A percentile compares a stretch with the other conserved stretches of the same genome.
Conservation (phyloP, 2,329 filamentous ascomycete species). For the Pseudogymnoascus pannorum region DNA sequence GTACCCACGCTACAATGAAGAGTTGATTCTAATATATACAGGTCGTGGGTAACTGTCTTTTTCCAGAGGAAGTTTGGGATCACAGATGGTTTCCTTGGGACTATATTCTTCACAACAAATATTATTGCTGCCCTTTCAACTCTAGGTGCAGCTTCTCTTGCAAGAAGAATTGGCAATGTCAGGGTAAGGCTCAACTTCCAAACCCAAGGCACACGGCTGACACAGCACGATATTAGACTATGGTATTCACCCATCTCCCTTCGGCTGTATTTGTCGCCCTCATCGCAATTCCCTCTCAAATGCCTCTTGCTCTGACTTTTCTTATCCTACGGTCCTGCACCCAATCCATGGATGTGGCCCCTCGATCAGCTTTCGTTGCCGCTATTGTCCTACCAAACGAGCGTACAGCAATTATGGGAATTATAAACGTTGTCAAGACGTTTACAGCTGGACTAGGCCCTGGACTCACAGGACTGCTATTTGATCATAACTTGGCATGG, state of each 20-base stretch:
- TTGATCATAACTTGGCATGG: slow-evolving; percentile 49
- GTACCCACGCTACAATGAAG: slow-evolving; percentile 39
- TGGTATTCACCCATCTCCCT: slow-evolving; percentile 69
- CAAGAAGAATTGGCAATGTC: slow-evolving; percentile 53
- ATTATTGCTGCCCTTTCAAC: slow-evolving; percentile 45
- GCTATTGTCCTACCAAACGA: slow-evolving; percentile 57
- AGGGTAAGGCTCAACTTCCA: slow-evolving; percentile 41
- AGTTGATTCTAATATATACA: slow-evolving; percentile 34
- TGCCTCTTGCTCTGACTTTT: slow-evolving; percentile 50
- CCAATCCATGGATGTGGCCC: slow-evolving; percentile 64
- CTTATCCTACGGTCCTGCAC: slow-evolving; percentile 55
- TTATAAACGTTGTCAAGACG: slow-evolving; percentile 64
- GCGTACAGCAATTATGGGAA: slow-evolving; percentile 64
- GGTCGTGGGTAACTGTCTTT: slow-evolving; percentile 52
- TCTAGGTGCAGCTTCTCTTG: slow-evolving; percentile 46
- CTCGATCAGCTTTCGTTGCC: slow-evolving; percentile 61
- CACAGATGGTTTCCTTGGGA: slow-evolving; percentile 43
- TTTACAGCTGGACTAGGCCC: slow-evolving; percentile 54
- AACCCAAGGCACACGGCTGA: neutral
- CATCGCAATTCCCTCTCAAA: slow-evolving; percentile 48
- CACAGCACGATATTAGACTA: slow-evolving; percentile 43
- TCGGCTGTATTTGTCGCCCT: slow-evolving; percentile 58
- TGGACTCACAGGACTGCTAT: slow-evolving; percentile 56
- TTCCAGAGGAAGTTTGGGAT: slow-evolving; percentile 44
- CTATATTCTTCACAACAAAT: slow-evolving; percentile 47